Conservation (phyloP, 177 flowering plant genomes). For the Telopea speciosissima region DNA sequence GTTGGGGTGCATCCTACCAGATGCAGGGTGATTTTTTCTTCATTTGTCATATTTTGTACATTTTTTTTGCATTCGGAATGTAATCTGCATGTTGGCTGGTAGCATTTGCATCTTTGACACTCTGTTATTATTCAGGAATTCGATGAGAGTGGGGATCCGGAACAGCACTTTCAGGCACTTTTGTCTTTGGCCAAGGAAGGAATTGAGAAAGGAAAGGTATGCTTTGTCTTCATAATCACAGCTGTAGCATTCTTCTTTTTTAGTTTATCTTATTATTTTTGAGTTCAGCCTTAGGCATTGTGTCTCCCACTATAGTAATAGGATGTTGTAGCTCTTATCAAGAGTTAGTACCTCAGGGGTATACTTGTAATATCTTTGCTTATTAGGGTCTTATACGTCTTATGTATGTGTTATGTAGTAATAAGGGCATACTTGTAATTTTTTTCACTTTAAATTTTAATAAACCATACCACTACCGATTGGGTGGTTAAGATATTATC, state of each 20-base stretch:
- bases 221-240: neutral
- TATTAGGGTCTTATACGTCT: too few species aligned
- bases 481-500: too few species aligned
- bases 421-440: too few species aligned
- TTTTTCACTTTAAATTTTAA: too few species aligned
- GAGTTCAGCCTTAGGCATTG: neutral
- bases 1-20: conserved; percentile 98
- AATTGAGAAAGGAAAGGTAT: conserved; percentile 87
- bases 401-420: too few species aligned
- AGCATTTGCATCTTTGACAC: conserved; percentile 2
- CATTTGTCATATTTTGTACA: neutral
- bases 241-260: neutral
- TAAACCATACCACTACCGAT: too few species aligned
- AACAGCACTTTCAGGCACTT: conserved; percentile 73
- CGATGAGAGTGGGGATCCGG: conserved; percentile 92
- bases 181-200: conserved; percentile 75
- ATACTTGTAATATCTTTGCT: too few species aligned
- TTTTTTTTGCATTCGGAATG: neutral
- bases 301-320: too few species aligned
- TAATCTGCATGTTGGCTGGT: conserved; percentile 1
- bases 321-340: neutral
- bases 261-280: neutral
- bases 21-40: conserved; percentile 53
- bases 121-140: conserved; percentile 56
- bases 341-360: too few species aligned